Base-by-base conservation (phyloP, 805 yeast species). In the Candida ponderosae region DNA sequence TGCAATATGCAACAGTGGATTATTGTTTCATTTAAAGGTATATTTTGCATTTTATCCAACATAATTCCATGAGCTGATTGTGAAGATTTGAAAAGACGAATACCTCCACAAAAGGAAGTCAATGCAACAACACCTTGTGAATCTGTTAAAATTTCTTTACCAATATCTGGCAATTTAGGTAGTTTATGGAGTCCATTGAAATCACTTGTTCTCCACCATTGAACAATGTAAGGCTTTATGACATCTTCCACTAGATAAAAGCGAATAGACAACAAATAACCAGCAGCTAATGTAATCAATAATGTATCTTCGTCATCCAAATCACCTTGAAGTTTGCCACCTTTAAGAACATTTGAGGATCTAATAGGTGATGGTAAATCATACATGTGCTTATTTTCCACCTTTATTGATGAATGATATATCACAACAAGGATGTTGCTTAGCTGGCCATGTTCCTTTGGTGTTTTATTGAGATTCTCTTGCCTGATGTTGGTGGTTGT, bases 191-290 rank as follows among this genome's bases (percentile, higher is more conserved):
- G 7, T 37, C 28, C 18, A 33, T 28, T 32, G 26, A 16, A 23
- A 4, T 28, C 20, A 37, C 43, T 30, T 50, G 49, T 26, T 51
- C 42, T 62, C 76, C 76, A 71, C 75, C 74, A 70, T 43, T 71
- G 76, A 0, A 70, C 72, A 9, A 66, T 65, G 41, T 62, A 66
- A 1, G 76, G 76, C 24, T 34, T 45, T 1, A 47, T 24, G 5
- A n/a, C 27, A 4, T 32, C 38, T 5, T 43, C 44, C 1, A 30
- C 30, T 7, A 18, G 45, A 49, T 57, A 68, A 20, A 71, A 44
- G 18, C 70, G 50, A 4, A 71, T 50, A 3, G 70, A 48, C 5
- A 70, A 45, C 5, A 68, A 34, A 36, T 56, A 63, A 1, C 74
- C 48, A 1, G 73, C 64, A 15, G 56, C 47, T 5, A 70, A 46